phyloP scores from a whole-genome alignment of 208 protist species.

The Crithidia sp. region DNA sequence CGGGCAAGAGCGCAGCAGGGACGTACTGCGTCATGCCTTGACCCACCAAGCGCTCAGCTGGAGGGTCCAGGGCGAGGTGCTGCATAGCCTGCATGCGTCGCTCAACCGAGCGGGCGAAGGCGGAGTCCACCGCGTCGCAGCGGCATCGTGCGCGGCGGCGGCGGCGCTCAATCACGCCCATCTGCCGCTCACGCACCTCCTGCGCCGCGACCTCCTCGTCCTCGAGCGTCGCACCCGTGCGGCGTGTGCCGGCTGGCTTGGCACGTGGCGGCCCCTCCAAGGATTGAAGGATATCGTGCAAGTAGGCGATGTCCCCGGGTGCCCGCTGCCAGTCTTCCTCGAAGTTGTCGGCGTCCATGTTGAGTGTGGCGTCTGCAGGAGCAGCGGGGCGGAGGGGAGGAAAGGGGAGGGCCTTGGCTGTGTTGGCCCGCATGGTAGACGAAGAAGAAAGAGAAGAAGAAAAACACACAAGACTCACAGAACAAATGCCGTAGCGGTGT shows the following conservation, averaged over 20 bases:
- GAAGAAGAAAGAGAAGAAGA: constrained; percentile 7
- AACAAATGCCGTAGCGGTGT: no score
- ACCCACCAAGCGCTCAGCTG: constrained; percentile 86
- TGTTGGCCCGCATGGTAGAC: background rate
- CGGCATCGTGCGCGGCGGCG: constrained; percentile 36
- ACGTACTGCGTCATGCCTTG: constrained; percentile 80
- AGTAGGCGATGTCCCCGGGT: constrained; percentile 27
- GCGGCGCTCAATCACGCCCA: constrained; percentile 48
- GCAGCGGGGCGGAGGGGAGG: background rate
- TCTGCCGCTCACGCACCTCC: constrained; percentile 46
- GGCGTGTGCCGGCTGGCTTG: constrained; percentile 3
- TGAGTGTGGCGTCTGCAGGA: background rate
- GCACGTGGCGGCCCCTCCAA: constrained; percentile 12
- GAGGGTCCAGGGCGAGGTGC: constrained; percentile 81
- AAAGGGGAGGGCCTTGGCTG: background rate
- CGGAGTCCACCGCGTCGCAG: constrained; percentile 82
- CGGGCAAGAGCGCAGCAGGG: constrained; percentile 56
- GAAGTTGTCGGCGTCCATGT: constrained; percentile 8
- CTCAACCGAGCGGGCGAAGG: constrained; percentile 66
- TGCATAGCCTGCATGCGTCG: constrained; percentile 69
- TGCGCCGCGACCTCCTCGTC: constrained; percentile 33
- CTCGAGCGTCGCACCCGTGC: constrained; percentile 24
- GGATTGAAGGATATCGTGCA: constrained; percentile 21
- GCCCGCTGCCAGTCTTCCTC: constrained; percentile 38
- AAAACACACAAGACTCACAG: no score